phyloP scores from a whole-genome alignment of 345 rosid species.

The Sapria himalayana region DNA sequence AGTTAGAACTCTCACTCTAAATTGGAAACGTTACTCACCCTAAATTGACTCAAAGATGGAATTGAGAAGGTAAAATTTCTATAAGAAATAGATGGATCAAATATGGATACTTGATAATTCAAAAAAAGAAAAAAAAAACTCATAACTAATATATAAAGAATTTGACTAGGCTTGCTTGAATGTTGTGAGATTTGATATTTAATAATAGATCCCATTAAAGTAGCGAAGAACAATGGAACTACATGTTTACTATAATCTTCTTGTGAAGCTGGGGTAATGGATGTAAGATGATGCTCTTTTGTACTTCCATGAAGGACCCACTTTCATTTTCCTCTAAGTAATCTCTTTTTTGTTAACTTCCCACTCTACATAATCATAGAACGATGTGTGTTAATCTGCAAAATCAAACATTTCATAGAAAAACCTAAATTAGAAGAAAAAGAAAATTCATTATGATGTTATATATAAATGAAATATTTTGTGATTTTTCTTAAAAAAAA shows the following conservation, averaged over 20 bases:
- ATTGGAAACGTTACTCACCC: too few species aligned
- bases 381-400: slow-evolving; percentile 2
- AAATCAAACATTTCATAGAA: too few species aligned
- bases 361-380: slow-evolving; percentile 20
- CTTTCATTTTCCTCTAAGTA: slow-evolving; percentile 42
- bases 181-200: slow-evolving; percentile 25
- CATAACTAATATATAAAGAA: too few species aligned
- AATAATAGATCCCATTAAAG: slow-evolving; percentile 26
- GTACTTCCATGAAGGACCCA: slow-evolving; percentile 50
- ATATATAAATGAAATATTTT: background rate
- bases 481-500: background rate
- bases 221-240: slow-evolving; percentile 25
- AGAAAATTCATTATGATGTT: background rate
- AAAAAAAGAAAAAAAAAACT: too few species aligned
- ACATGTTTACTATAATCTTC: slow-evolving; percentile 23
- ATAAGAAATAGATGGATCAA: too few species aligned
- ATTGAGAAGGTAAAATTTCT: too few species aligned
- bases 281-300: slow-evolving; percentile 23
- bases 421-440: slow-evolving; percentile 3
- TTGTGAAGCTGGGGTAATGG: slow-evolving; percentile 24
- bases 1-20: too few species aligned
- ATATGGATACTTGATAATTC: too few species aligned
- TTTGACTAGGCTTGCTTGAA: slow-evolving; percentile 25
- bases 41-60: too few species aligned
- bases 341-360: slow-evolving; percentile 29